phyloP scores from a whole-genome alignment of 163 green algal genomes.

The Chlorella variabilis region DNA sequence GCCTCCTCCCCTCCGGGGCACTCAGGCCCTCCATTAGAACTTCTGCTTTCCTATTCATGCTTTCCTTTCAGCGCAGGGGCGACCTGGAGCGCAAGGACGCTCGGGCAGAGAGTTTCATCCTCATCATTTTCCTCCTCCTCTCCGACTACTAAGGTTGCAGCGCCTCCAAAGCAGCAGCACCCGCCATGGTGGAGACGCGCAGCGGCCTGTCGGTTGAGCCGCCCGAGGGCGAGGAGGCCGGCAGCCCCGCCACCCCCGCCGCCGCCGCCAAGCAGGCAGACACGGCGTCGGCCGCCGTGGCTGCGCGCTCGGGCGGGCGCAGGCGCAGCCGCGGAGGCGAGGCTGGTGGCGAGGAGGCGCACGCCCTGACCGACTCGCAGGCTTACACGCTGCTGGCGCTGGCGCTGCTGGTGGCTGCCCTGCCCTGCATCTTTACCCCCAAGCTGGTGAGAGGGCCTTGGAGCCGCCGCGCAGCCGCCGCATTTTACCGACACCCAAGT shows the following conservation, averaged over 20 bases:
- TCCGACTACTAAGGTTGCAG: too few relatives aligned
- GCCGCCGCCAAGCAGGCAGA: not conserved
- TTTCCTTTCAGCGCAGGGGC: too few relatives aligned
- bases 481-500: not conserved
- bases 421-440: conserved; percentile 8
- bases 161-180: too few relatives aligned
- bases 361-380: conserved; percentile 11
- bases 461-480: not conserved
- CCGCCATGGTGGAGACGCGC: conserved; percentile 21
- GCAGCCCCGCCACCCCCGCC: not conserved
- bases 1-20: too few relatives aligned
- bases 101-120: too few relatives aligned
- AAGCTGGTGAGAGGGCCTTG: not conserved
- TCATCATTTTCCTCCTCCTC: too few relatives aligned
- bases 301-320: not conserved
- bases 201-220: not conserved
- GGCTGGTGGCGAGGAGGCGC: not conserved
- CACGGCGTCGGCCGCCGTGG: too few relatives aligned
- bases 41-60: too few relatives aligned
- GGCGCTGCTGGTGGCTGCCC: not conserved
- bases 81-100: too few relatives aligned
- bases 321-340: not conserved
- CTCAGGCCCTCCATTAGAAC: too few relatives aligned
- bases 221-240: not conserved
- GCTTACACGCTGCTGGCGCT: conserved; percentile 34